A percentile compares a stretch with the other conserved stretches of the same genome.
Evolutionary conservation across 495 filamentous ascomycete species (phyloP).

Genomic region (Oleoguttula mirabilis): DNA sequence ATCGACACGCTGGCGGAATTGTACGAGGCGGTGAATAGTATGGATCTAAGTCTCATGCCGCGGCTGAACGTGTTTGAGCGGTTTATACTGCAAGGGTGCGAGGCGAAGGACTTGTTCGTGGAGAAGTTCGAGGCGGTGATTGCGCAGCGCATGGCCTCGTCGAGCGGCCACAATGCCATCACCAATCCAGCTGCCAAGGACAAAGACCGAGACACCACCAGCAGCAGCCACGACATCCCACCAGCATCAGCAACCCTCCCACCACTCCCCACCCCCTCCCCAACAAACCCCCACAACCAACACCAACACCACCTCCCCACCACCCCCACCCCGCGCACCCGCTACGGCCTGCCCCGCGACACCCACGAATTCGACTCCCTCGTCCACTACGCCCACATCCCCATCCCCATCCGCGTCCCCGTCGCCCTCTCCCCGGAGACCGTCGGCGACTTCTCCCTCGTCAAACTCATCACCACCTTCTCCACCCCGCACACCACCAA

Average conservation of each 20-base stretch:
- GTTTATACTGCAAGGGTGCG: conserved; percentile 75
- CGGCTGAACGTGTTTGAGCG: conserved; percentile 72
- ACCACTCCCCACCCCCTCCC: neutral
- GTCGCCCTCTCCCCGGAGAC: conserved; percentile 88
- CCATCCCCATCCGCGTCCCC: conserved; percentile 90
- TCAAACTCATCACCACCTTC: conserved; percentile 94
- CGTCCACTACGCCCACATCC: conserved; percentile 88
- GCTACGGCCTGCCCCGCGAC: conserved; percentile 68
- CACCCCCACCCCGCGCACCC: conserved; percentile 23
- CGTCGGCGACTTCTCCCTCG: conserved; percentile 91
- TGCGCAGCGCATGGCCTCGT: conserved; percentile 48
- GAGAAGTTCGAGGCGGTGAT: conserved; percentile 97
- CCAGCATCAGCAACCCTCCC: too few species aligned
- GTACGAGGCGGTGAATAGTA: conserved; percentile 84
- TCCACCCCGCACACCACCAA: conserved; percentile 64
- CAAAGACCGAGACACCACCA: too few species aligned
- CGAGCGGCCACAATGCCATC: too few species aligned
- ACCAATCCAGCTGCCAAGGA: too few species aligned
- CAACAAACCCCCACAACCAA: neutral
- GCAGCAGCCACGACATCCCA: neutral
- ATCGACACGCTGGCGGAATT: conserved; percentile 81
- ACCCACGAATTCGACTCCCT: conserved; percentile 95
- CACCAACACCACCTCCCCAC: neutral
- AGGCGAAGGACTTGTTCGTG: conserved; percentile 90
- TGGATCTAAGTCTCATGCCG: conserved; percentile 94